Conservation (phyloP, 2,329 filamentous ascomycete species). For the Scortechinia acanthostroma region DNA sequence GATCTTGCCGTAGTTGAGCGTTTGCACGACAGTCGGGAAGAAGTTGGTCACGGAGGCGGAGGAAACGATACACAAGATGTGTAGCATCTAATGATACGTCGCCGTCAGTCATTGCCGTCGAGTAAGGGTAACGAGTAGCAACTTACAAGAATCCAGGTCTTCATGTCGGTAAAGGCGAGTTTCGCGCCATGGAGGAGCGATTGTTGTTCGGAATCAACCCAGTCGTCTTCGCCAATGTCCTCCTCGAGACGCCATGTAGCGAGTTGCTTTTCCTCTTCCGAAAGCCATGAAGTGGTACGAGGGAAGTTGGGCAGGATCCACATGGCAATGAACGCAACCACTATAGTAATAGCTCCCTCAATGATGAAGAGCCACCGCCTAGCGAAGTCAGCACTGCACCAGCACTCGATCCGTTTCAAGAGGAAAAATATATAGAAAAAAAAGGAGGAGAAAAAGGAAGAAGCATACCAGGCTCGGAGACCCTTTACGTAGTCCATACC, state of each 20-base stretch:
- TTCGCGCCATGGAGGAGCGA: constrained; percentile 42
- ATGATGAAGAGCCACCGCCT: constrained; percentile 47
- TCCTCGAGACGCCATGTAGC: constrained; percentile 34
- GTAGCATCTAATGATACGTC: constrained; percentile 31
- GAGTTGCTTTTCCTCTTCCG: constrained; percentile 30
- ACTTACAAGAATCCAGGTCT: constrained; percentile 49
- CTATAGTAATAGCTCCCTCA: constrained; percentile 43
- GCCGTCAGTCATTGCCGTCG: constrained; percentile 4
- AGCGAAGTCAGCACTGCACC: no score
- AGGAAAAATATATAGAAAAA: no score
- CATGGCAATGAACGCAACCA: constrained; percentile 36
- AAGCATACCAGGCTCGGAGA: constrained; percentile 34
- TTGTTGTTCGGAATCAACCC: constrained; percentile 45
- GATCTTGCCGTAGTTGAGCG: constrained; percentile 54
- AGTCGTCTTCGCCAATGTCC: constrained; percentile 51
- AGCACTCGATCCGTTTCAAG: no score
- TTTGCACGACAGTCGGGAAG: constrained; percentile 65
- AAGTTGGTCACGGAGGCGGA: constrained; percentile 59
- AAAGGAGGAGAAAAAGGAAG: background rate
- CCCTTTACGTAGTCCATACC: constrained; percentile 40
- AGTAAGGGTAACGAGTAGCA: constrained; percentile 13
- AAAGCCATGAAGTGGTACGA: constrained; percentile 34
- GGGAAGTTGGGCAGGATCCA: constrained; percentile 54
- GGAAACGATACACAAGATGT: constrained; percentile 48
- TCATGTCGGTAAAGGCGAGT: constrained; percentile 46